phyloP scores from a whole-genome alignment of 768 basidiomycete genomes.

The Fistulinella prunicolor region DNA sequence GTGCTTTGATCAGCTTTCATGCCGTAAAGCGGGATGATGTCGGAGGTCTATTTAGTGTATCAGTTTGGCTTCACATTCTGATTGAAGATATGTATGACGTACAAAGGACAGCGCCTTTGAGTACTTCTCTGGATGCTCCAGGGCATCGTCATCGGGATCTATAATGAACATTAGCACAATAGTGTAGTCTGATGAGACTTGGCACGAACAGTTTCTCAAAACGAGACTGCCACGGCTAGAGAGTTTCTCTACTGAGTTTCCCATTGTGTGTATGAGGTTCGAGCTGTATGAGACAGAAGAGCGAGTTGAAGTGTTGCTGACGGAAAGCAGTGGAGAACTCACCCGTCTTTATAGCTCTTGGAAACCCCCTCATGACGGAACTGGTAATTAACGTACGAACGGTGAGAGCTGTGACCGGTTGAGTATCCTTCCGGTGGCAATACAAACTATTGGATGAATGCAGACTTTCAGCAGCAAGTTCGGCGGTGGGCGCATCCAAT shows the following conservation, averaged over 20 bases:
- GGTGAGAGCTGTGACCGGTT: too few relatives aligned
- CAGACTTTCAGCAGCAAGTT: too few relatives aligned
- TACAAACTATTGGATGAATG: too few relatives aligned
- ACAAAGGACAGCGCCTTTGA: slow-evolving; percentile 2
- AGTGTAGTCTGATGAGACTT: neutral
- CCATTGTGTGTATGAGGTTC: neutral
- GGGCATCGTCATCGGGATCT: slow-evolving; percentile 7
- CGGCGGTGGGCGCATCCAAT: too few relatives aligned
- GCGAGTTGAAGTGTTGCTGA: neutral
- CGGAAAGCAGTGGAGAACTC: neutral
- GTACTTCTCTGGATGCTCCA: neutral
- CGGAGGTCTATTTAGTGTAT: neutral
- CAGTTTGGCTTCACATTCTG: neutral
- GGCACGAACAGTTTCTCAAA: slow-evolving; percentile 7
- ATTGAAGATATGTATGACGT: neutral
- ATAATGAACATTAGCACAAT: neutral
- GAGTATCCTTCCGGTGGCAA: too few relatives aligned
- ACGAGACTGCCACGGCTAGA: neutral
- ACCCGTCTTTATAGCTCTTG: slow-evolving; percentile 2
- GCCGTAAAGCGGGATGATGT: neutral
- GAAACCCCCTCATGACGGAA: neutral
- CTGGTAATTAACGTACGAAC: neutral
- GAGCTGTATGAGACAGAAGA: neutral
- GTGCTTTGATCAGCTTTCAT: neutral
- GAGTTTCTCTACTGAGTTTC: neutral